Evolutionary conservation across 192 early-diverging fungal species (phyloP).

Genomic region (Phlyctochytrium bullatum): DNA sequence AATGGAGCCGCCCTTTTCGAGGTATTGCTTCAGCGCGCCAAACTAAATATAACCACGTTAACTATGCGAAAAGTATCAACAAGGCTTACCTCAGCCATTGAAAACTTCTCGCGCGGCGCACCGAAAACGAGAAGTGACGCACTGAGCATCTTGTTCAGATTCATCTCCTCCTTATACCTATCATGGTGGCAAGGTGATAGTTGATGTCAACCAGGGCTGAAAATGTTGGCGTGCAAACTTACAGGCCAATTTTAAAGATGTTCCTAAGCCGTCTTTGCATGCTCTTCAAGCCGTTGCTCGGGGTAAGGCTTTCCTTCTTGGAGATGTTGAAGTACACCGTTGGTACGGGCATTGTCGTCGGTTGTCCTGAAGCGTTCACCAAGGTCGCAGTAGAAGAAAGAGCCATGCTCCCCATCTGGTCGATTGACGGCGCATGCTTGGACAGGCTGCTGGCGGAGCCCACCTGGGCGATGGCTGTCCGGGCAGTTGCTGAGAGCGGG

Average conservation of each 20-base stretch:
- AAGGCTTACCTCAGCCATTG: constrained; percentile 49
- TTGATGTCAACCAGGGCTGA: neutral
- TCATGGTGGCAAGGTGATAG: no score
- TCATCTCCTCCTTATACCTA: constrained; percentile 62
- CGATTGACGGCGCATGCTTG: neutral
- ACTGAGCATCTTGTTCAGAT: constrained; percentile 43
- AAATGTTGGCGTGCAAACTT: constrained; percentile 20
- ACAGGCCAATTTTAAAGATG: constrained; percentile 52
- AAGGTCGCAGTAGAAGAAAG: neutral
- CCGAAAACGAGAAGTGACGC: constrained; percentile 56
- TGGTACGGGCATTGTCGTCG: constrained; percentile 17
- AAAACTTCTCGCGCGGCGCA: constrained; percentile 59
- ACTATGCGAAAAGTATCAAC: neutral
- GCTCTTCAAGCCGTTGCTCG: constrained; percentile 51
- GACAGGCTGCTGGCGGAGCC: neutral
- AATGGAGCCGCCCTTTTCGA: constrained; percentile 63
- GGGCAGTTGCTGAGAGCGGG: neutral
- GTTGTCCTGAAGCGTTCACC: neutral
- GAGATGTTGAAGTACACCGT: constrained; percentile 52
- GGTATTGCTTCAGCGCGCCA: constrained; percentile 50
- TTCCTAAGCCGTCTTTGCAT: constrained; percentile 45
- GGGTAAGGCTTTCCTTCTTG: constrained; percentile 55
- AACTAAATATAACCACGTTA: constrained; percentile 43
- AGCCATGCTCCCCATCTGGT: neutral
- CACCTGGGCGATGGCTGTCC: neutral